A percentile compares a stretch with the other conserved stretches of the same genome.
Evolutionary conservation across 106 monocot species (phyloP).

Genomic region (Acanthochlamys bracteata): DNA sequence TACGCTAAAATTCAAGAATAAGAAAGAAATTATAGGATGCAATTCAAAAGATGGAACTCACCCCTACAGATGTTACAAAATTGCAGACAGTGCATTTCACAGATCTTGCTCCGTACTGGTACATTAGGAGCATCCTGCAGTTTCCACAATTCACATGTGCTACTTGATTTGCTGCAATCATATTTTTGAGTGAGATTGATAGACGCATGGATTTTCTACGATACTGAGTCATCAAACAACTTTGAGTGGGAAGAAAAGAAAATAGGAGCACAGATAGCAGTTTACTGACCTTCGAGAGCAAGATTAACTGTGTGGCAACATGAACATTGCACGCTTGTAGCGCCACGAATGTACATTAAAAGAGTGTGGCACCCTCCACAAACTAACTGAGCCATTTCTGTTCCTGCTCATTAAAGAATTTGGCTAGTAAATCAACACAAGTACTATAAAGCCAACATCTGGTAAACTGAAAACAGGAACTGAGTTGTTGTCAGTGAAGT

Average conservation of each 20-base stretch:
- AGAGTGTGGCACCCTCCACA: constrained; percentile 97
- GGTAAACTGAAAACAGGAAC: no score
- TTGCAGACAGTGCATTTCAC: constrained; percentile 97
- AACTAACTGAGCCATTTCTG: constrained; percentile 94
- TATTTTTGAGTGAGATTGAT: no score
- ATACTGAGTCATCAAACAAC: no score
- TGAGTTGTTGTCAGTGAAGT: no score
- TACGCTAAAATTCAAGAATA: no score
- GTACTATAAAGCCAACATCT: background rate
- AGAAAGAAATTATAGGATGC: background rate
- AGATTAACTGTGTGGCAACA: constrained; percentile 94
- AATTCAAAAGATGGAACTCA: constrained; percentile 19
- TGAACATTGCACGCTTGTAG: constrained; percentile 93
- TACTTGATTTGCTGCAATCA: constrained; percentile 86
- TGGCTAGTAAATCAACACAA: background rate
- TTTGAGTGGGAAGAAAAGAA: background rate
- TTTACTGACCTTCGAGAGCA: constrained; percentile 59
- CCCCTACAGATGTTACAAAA: constrained; percentile 85
- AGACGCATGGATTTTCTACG: no score
- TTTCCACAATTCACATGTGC: constrained; percentile 95
- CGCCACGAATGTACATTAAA: constrained; percentile 92
- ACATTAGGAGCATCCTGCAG: constrained; percentile 91
- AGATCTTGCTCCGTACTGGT: constrained; percentile 94
- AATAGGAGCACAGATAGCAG: background rate
- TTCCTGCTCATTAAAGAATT: constrained; percentile 29